Evolutionary conservation across 2,329 filamentous ascomycete genomes (phyloP), one percentile per base, ranked within the genome.

Genomic region (Huntiella savannae): DNA sequence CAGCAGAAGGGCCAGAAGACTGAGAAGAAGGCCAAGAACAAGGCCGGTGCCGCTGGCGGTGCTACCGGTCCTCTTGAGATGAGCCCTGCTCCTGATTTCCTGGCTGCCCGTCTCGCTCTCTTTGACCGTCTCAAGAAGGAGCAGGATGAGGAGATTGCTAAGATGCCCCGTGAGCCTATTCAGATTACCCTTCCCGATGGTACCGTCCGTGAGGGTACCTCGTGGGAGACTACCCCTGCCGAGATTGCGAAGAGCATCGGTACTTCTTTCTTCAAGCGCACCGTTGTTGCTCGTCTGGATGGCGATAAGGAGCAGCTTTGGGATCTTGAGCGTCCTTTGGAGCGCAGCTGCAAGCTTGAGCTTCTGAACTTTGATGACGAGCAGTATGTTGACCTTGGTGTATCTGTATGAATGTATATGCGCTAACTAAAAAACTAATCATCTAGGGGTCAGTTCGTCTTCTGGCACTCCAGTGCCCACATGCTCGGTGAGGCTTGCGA

Each of bases 381-480:
- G 40, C 50, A 53, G 49, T 50, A 50, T 13, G 49, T 48, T 42
- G 1, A 8, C 22, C 22, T 8, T 28, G 6, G 5, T 28, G 8
- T 28, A 28, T 28, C 7, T 19, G 37, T 40, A 11, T 16, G 5
- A n/a, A 40, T 13, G 5, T 13, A 22, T 28, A 22, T 15, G 22
- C 36, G 41, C 41, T 43, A 43, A 43, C 33, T 11, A 15, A 19
- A 43, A 32, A 17, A 6, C 7, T 12, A 12, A n/a, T n/a, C 15
- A 22, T 35, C 4, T 40, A 50, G 49, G 64, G 88, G 85, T 56
- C 87, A 91, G 66, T 84, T 84, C 61, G 88, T 96, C 48, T 98
- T 95, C 67, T 98, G 88, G 88, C 91, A 96, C 63, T 93, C 85
- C 15, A 88, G 81, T 56, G 91, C 91, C 39, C 91, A 98, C 61